These are phyloP conservation scores for Annulohypoxylon nitens DNA, from an alignment of 495 filamentous ascomycete genomes.

Conservation along the genomic window DNA sequence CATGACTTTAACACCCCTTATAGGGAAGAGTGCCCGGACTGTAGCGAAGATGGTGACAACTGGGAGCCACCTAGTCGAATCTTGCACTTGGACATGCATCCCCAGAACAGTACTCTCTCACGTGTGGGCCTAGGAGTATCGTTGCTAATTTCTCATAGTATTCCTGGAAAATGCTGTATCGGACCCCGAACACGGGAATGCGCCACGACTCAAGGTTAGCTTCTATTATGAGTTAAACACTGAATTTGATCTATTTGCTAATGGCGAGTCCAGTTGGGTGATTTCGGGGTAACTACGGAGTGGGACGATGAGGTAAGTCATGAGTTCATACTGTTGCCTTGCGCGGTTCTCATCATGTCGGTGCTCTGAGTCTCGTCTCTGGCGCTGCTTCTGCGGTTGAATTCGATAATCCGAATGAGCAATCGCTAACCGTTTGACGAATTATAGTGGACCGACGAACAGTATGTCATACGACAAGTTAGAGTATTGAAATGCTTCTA, in stretches of 20 bases:
- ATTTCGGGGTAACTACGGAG: constrained; percentile 31
- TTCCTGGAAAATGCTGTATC: constrained; percentile 24
- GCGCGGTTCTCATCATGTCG: too few relatives aligned
- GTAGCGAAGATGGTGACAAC: constrained; percentile 4
- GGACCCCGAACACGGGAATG: constrained; percentile 15
- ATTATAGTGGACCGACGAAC: constrained; percentile 21
- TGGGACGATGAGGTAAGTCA: constrained; percentile 32
- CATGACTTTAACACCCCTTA: not conserved
- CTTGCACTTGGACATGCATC: constrained; percentile 38
- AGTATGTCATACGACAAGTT: not conserved
- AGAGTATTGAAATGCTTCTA: not conserved
- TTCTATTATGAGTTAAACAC: not conserved
- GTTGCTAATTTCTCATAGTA: constrained; percentile 22
- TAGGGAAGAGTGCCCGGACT: not conserved
- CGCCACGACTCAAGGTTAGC: constrained; percentile 27
- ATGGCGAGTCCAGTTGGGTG: constrained; percentile 24
- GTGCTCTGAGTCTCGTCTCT: too few relatives aligned
- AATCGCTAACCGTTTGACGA: not conserved
- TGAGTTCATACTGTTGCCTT: not conserved
- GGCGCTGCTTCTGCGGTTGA: not conserved
- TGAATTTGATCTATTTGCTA: not conserved
- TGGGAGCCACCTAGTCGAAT: not conserved
- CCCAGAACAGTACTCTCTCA: constrained; percentile 29
- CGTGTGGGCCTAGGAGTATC: not conserved
- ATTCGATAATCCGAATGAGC: not conserved